phyloP scores from a whole-genome alignment of 495 filamentous ascomycete species.

The Xylaria venustula region DNA sequence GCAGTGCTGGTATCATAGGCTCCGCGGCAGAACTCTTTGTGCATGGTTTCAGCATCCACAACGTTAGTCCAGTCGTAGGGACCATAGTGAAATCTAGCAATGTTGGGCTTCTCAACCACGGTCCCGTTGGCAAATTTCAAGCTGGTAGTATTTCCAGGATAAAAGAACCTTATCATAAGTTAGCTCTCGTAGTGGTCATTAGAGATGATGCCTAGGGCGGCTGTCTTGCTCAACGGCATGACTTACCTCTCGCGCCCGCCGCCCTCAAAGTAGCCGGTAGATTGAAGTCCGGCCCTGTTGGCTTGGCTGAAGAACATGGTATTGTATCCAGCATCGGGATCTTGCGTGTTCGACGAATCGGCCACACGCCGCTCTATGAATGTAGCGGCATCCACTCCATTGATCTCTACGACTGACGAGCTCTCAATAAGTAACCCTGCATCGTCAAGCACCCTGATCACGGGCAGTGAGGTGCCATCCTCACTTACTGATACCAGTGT shows the following conservation, averaged over 20 bases:
- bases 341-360: conserved; percentile 20
- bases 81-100: conserved; percentile 31
- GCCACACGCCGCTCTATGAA: conserved; percentile 19
- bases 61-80: conserved; percentile 20
- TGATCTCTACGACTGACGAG: conserved; percentile 27
- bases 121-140: conserved; percentile 40
- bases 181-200: neutral
- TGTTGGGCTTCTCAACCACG: conserved; percentile 2
- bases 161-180: conserved; percentile 23
- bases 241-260: conserved; percentile 19
- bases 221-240: no score
- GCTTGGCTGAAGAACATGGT: conserved; percentile 32
- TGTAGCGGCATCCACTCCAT: conserved; percentile 24
- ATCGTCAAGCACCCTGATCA: conserved; percentile 28
- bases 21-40: conserved; percentile 26
- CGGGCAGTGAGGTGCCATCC: conserved; percentile 24
- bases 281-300: neutral
- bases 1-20: conserved; percentile 5
- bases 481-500: conserved; percentile 29
- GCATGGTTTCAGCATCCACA: conserved; percentile 30
- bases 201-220: no score
- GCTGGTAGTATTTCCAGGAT: conserved; percentile 30
- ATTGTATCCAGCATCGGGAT: conserved; percentile 44
- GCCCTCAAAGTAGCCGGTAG: conserved; percentile 7
- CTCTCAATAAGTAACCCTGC: neutral